Conservation (phyloP, 805 yeast genomes). For the Lipomyces mesembrius region DNA sequence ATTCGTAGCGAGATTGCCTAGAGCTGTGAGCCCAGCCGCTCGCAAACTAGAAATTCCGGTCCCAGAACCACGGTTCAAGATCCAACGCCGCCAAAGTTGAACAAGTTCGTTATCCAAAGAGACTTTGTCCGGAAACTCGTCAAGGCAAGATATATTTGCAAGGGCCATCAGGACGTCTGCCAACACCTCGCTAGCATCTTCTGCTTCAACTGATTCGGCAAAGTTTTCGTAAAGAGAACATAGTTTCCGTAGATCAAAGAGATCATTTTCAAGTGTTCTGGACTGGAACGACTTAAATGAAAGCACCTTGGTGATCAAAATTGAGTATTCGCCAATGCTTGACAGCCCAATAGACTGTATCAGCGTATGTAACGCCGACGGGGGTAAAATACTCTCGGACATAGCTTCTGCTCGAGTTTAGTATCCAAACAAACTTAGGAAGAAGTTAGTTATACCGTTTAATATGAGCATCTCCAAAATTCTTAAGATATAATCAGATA, state of each 20-base stretch:
- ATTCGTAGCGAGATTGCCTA: constrained; percentile 15
- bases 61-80: background rate
- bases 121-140: constrained; percentile 1
- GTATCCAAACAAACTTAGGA: background rate
- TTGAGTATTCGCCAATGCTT: constrained; percentile 9
- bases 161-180: background rate
- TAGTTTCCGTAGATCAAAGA: background rate
- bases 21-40: constrained; percentile 12
- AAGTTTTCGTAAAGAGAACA: constrained; percentile 13
- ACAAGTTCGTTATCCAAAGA: background rate
- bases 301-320: constrained; percentile 10
- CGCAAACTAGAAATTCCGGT: constrained; percentile 5
- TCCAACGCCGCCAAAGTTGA: constrained; percentile 16
- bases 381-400: background rate
- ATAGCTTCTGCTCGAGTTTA: background rate
- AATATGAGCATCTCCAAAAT: constrained; percentile 13
- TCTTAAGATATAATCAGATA: background rate
- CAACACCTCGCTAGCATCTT: background rate
- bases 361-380: background rate
- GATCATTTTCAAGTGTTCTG: background rate
- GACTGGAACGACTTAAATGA: constrained; percentile 3
- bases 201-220: background rate
- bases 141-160: constrained; percentile 11
- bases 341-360: background rate
- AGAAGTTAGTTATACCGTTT: constrained; percentile 7